Evolutionary conservation across 441 rosid species (phyloP).

Genomic region (Capsella rubella): DNA sequence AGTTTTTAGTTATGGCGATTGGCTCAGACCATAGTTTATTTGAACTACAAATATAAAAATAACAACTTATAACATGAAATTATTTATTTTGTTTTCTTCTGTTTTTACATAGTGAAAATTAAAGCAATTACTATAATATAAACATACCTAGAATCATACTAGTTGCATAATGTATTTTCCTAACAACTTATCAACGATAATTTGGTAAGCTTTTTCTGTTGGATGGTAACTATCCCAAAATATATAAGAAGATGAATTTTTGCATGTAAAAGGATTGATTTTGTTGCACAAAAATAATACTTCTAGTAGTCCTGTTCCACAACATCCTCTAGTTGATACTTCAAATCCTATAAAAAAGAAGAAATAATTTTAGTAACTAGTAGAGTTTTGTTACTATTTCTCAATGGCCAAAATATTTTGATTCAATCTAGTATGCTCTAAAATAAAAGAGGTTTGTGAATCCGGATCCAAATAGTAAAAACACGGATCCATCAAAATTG

Average conservation of each 20-base stretch:
- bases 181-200: slow-evolving; percentile 29
- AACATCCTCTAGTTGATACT: slow-evolving; percentile 56
- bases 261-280: slow-evolving; percentile 43
- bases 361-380: background rate
- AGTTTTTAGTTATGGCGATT: too few relatives aligned
- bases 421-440: background rate
- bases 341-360: slow-evolving; percentile 50
- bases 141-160: background rate
- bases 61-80: too few relatives aligned
- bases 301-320: slow-evolving; percentile 63
- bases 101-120: background rate
- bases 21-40: too few relatives aligned
- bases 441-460: background rate
- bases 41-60: too few relatives aligned
- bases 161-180: slow-evolving; percentile 22
- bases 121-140: background rate
- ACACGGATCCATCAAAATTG: background rate
- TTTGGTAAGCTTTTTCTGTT: slow-evolving; percentile 55
- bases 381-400: background rate
- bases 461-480: background rate
- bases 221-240: slow-evolving; percentile 80
- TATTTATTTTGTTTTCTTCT: background rate
- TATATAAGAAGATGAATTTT: slow-evolving; percentile 47
- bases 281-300: slow-evolving; percentile 53
- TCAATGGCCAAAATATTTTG: background rate